Evolutionary conservation across 1,284 basidiomycete genomes (phyloP).

Genomic region (Caloboletus inedulis): DNA sequence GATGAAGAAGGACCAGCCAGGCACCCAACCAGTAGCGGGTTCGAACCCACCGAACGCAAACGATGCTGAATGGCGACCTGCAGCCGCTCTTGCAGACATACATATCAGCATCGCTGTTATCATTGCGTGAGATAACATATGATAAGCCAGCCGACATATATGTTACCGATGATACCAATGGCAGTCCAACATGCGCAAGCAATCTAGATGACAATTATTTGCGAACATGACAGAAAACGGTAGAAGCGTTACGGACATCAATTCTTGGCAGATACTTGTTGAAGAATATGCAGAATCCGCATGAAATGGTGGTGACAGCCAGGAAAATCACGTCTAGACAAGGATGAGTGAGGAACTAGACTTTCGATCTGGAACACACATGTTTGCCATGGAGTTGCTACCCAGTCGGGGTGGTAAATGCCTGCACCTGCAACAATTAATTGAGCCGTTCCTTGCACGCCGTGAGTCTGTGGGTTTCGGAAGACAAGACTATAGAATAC

Average conservation of each 20-base stretch:
- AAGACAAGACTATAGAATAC: conserved; percentile 18
- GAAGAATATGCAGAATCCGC: conserved; percentile 46
- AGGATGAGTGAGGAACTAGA: not conserved
- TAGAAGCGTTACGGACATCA: conserved; percentile 38
- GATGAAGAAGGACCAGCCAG: conserved; percentile 59
- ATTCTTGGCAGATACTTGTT: conserved; percentile 46
- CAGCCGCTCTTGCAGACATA: conserved; percentile 47
- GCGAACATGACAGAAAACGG: not conserved
- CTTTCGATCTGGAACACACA: conserved; percentile 33
- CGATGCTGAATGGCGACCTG: conserved; percentile 44
- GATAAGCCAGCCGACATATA: not conserved
- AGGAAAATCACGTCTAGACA: conserved; percentile 49
- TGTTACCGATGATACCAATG: conserved; percentile 47
- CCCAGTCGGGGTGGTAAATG: conserved; percentile 51
- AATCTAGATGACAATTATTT: conserved; percentile 32
- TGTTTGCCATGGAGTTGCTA: conserved; percentile 48
- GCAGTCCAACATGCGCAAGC: conserved; percentile 53
- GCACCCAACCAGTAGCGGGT: conserved; percentile 51
- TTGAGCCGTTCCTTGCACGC: conserved; percentile 44
- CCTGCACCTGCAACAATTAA: conserved; percentile 47
- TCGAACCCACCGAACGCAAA: conserved; percentile 51
- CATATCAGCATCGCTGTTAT: conserved; percentile 45
- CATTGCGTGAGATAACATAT: conserved; percentile 1
- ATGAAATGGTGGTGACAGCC: conserved; percentile 42
- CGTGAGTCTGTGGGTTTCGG: conserved; percentile 1